phyloP scores from a whole-genome alignment of 1,284 basidiomycete species.

The Marasmius tenuissimus region DNA sequence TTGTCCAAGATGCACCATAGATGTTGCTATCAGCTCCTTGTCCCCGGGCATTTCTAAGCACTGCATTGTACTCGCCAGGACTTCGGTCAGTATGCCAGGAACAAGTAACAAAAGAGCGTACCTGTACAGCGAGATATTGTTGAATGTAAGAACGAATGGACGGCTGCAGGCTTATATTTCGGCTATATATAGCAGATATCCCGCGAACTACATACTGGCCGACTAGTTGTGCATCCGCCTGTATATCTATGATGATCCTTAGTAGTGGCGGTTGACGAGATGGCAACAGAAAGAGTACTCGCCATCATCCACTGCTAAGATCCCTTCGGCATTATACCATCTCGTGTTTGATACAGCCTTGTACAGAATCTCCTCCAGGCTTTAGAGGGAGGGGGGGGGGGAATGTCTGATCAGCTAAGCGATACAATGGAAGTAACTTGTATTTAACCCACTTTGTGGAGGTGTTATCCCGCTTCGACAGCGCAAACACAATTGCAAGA shows the following conservation, averaged over 20 bases:
- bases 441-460: background rate
- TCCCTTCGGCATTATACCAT: background rate
- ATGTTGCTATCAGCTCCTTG: slow-evolving; percentile 1
- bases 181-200: slow-evolving; percentile 2
- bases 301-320: background rate
- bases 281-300: background rate
- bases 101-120: background rate
- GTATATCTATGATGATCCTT: background rate
- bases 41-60: slow-evolving; percentile 5
- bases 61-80: slow-evolving; percentile 9
- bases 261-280: background rate
- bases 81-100: background rate
- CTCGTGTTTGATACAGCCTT: background rate
- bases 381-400: background rate
- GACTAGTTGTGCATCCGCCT: background rate
- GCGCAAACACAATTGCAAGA: slow-evolving; percentile 2
- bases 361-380: background rate
- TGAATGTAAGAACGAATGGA: slow-evolving; percentile 5
- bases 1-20: slow-evolving; percentile 11
- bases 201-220: slow-evolving; percentile 3
- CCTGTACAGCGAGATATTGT: slow-evolving; percentile 9
- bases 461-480: background rate
- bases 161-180: slow-evolving; percentile 5
- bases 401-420: too few species aligned
- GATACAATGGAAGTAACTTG: background rate